A percentile compares a stretch with the other conserved stretches of the same genome.
These are phyloP conservation scores for Mucor saturninus DNA, from an alignment of 371 early-diverging fungal genomes.

Conservation along the genomic window DNA sequence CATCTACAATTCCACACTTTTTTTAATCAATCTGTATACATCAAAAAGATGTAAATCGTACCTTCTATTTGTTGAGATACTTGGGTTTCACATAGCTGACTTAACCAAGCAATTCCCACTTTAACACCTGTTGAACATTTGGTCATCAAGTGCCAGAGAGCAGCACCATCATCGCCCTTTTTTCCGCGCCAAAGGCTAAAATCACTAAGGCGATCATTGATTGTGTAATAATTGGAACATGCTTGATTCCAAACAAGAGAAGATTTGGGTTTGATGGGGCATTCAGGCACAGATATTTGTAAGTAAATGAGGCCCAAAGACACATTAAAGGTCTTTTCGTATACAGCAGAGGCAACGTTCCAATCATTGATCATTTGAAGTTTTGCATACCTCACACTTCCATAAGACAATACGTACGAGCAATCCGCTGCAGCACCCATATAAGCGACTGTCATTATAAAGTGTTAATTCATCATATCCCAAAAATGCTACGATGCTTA, in stretches of 20 bases:
- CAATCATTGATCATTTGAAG: slow-evolving; percentile 77
- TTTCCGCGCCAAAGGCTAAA: slow-evolving; percentile 90
- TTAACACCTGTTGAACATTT: slow-evolving; percentile 84
- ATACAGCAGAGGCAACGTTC: slow-evolving; percentile 83
- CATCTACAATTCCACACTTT: slow-evolving; percentile 44
- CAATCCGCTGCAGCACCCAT: slow-evolving; percentile 79
- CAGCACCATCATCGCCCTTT: slow-evolving; percentile 72
- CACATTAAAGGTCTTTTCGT: slow-evolving; percentile 90
- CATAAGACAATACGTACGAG: slow-evolving; percentile 66
- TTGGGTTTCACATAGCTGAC: slow-evolving; percentile 74
- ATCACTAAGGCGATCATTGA: slow-evolving; percentile 84
- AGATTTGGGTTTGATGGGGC: slow-evolving; percentile 49
- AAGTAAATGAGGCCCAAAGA: slow-evolving; percentile 84
- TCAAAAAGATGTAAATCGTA: slow-evolving; percentile 3
- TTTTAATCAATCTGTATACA: too few relatives aligned
- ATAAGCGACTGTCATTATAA: slow-evolving; percentile 33
- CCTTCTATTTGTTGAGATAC: slow-evolving; percentile 54
- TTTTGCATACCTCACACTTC: slow-evolving; percentile 64
- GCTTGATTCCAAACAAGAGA: slow-evolving; percentile 78
- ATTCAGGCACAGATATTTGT: slow-evolving; percentile 67
- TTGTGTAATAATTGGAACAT: slow-evolving; percentile 73
- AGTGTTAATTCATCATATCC: background rate
- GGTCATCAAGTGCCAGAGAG: slow-evolving; percentile 95
- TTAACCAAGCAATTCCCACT: slow-evolving; percentile 95
- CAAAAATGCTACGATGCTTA: background rate